These are phyloP conservation scores for Thelephora ganbajun DNA, from an alignment of 768 basidiomycete genomes.

Conservation along the genomic window DNA sequence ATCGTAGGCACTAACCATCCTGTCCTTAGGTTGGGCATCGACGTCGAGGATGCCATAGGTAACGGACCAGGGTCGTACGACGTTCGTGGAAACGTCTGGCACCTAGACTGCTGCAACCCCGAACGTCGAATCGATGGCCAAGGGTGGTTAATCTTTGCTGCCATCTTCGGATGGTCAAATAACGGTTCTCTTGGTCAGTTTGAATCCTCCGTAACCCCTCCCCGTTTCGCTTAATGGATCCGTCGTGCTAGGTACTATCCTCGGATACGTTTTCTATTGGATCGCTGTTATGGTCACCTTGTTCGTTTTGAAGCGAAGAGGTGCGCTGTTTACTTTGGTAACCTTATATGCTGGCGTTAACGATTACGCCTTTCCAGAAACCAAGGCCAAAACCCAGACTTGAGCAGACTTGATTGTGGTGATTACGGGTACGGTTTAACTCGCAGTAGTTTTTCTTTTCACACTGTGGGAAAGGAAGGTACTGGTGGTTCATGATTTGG, in stretches of 20 bases:
- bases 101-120: slow-evolving; percentile 69
- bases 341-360: no score
- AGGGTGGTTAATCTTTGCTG: slow-evolving; percentile 75
- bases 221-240: background rate
- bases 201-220: slow-evolving; percentile 7
- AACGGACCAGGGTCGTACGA: slow-evolving; percentile 77
- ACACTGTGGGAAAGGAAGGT: no score
- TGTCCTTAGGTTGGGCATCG: slow-evolving; percentile 39
- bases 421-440: no score
- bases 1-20: background rate
- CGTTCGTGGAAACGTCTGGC: slow-evolving; percentile 79
- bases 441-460: no score
- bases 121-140: slow-evolving; percentile 31
- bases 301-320: slow-evolving; percentile 45
- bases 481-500: no score
- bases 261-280: slow-evolving; percentile 93
- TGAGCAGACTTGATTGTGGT: no score
- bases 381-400: no score
- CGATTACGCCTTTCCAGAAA: background rate
- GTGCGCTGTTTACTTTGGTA: no score
- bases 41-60: slow-evolving; percentile 51
- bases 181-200: slow-evolving; percentile 43
- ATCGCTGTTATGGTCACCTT: slow-evolving; percentile 59
- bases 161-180: slow-evolving; percentile 84
- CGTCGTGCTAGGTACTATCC: slow-evolving; percentile 33